phyloP scores from a whole-genome alignment of 768 basidiomycete species.

The Lepiota subincarnata region DNA sequence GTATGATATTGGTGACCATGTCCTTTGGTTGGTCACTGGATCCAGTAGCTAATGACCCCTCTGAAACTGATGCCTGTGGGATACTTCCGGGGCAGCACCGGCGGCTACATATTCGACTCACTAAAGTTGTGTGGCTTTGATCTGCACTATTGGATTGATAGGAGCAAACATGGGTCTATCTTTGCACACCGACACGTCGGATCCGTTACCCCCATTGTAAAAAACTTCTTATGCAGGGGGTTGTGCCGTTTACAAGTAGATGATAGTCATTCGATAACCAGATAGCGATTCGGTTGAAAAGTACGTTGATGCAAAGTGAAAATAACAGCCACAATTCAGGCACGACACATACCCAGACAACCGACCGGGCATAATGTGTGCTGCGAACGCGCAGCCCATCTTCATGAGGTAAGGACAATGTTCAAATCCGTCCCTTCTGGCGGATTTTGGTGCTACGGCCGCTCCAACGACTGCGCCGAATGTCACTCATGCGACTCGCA shows the following conservation, averaged over 20 bases:
- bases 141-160: background rate
- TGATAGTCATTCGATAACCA: background rate
- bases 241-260: background rate
- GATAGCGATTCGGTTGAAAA: background rate
- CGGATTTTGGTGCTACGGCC: constrained; percentile 7
- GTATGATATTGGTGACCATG: background rate
- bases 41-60: background rate
- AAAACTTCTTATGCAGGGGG: background rate
- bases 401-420: background rate
- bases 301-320: background rate
- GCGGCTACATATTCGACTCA: background rate
- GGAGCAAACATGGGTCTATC: background rate
- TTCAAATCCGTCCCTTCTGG: background rate
- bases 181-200: too few relatives aligned
- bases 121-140: background rate
- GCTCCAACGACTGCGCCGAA: background rate
- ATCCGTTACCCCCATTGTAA: background rate
- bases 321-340: background rate
- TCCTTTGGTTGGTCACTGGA: background rate
- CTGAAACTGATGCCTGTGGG: background rate
- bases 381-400: background rate
- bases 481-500: background rate
- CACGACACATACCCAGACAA: background rate
- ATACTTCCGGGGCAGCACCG: background rate
- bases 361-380: background rate